phyloP scores from a whole-genome alignment of 495 filamentous ascomycete species.

The Penicillium samsonianum region DNA sequence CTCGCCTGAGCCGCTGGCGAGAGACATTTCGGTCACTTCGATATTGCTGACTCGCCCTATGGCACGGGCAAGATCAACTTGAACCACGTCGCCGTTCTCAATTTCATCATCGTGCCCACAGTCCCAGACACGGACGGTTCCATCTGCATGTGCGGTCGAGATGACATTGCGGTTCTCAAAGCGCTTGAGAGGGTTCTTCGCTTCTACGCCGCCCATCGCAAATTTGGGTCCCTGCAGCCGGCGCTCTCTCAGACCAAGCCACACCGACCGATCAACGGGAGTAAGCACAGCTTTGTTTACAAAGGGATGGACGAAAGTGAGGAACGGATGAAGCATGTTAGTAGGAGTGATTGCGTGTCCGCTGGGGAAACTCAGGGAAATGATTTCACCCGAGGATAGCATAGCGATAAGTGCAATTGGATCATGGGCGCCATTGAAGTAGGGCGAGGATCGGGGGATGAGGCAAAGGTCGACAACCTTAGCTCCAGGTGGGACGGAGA shows the following conservation, averaged over 20 bases:
- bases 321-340: slow-evolving; percentile 80
- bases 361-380: slow-evolving; percentile 86
- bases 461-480: slow-evolving; percentile 79
- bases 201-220: slow-evolving; percentile 73
- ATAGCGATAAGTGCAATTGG: slow-evolving; percentile 80
- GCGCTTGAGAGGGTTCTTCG: slow-evolving; percentile 63
- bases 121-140: slow-evolving; percentile 87
- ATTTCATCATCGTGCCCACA: slow-evolving; percentile 87
- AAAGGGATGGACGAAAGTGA: slow-evolving; percentile 87
- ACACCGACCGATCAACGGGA: slow-evolving; percentile 70
- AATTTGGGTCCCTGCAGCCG: slow-evolving; percentile 72
- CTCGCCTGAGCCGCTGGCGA: slow-evolving; percentile 78
- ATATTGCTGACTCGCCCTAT: slow-evolving; percentile 77
- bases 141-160: slow-evolving; percentile 82
- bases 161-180: slow-evolving; percentile 80
- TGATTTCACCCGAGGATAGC: slow-evolving; percentile 80
- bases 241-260: slow-evolving; percentile 86
- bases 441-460: slow-evolving; percentile 76
- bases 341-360: slow-evolving; percentile 89
- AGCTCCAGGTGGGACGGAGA: slow-evolving; percentile 78
- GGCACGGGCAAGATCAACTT: slow-evolving; percentile 84
- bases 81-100: slow-evolving; percentile 78
- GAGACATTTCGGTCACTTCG: slow-evolving; percentile 69
- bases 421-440: slow-evolving; percentile 85
- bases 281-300: slow-evolving; percentile 67